Evolutionary conservation across 1,139 yeast genomes (phyloP).

Genomic region (Suhomyces kunorum): DNA sequence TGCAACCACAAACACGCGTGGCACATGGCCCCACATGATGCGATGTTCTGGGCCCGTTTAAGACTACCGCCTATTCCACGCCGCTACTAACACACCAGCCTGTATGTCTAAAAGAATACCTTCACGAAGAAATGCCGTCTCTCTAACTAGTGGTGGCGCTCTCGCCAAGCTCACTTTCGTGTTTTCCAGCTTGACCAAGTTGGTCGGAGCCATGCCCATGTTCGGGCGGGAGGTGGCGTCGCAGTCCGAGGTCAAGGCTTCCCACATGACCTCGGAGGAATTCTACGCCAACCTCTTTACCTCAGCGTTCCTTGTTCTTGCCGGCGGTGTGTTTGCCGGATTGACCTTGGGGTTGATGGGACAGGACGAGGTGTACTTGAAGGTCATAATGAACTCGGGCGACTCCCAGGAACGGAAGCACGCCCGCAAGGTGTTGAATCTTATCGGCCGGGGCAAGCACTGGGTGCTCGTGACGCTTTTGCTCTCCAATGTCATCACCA

Average conservation of each 20-base stretch:
- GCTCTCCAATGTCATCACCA: conserved; percentile 86
- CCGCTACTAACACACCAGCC: conserved; percentile 12
- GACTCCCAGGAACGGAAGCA: conserved; percentile 61
- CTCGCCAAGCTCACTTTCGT: conserved; percentile 22
- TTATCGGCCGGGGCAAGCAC: conserved; percentile 86
- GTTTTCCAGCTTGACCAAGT: conserved; percentile 29
- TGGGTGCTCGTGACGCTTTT: conserved; percentile 95
- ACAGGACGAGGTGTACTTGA: conserved; percentile 89
- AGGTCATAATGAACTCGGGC: conserved; percentile 65
- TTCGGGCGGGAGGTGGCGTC: conserved; percentile 9
- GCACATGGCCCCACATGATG: background rate
- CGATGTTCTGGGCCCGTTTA: no score
- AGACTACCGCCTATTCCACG: no score
- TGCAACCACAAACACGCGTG: background rate
- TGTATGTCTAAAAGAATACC: conserved; percentile 25
- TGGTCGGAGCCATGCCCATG: conserved; percentile 22
- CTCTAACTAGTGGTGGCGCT: conserved; percentile 23
- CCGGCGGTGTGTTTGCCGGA: conserved; percentile 97
- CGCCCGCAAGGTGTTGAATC: conserved; percentile 71
- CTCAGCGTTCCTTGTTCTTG: conserved; percentile 68
- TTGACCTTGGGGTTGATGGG: conserved; percentile 95
- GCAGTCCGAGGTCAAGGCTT: conserved; percentile 4
- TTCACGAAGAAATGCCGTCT: conserved; percentile 27
- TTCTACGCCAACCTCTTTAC: conserved; percentile 58
- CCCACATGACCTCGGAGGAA: conserved; percentile 37